These are phyloP conservation scores for Nannochloris sp. DNA, from an alignment of 139 green algal species.

Conservation along the genomic window DNA sequence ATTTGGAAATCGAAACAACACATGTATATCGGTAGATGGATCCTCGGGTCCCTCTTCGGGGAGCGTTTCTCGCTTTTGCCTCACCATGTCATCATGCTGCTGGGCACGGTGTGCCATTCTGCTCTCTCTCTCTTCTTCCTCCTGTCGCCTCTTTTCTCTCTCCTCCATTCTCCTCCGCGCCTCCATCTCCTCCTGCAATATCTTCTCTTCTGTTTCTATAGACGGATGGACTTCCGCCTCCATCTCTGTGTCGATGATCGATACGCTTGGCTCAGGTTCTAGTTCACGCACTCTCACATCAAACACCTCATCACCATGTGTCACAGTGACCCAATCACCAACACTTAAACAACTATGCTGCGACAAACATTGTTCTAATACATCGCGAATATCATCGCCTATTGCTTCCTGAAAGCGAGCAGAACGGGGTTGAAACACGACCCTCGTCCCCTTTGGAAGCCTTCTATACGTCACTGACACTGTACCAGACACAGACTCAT, in stretches of 20 bases:
- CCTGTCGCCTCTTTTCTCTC: conserved; percentile 10
- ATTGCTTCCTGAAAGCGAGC: conserved; percentile 59
- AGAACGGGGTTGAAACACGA: conserved; percentile 49
- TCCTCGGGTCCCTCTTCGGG: not conserved
- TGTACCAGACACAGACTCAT: conserved; percentile 7
- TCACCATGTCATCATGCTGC: not conserved
- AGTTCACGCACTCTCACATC: conserved; percentile 53
- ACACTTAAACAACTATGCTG: conserved; percentile 50
- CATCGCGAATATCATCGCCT: conserved; percentile 29
- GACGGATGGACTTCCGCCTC: conserved; percentile 69
- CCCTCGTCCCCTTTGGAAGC: conserved; percentile 26
- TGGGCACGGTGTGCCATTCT: conserved; percentile 1
- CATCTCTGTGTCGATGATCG: conserved; percentile 56
- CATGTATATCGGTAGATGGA: not conserved
- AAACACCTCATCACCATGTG: conserved; percentile 3
- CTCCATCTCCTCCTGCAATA: conserved; percentile 21
- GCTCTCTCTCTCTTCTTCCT: conserved; percentile 16
- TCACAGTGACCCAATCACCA: conserved; percentile 60
- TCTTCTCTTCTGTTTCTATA: conserved; percentile 55
- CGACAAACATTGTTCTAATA: conserved; percentile 55
- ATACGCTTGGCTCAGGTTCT: conserved; percentile 23
- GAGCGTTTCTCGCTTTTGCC: conserved; percentile 1
- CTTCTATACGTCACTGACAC: conserved; percentile 25
- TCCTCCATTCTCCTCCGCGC: conserved; percentile 3
- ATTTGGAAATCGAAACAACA: conserved; percentile 58